Percentiles rank a stretch among this genome's conserved stretches.
These are phyloP conservation scores for Talaromyces islandicus DNA, from an alignment of 2,329 filamentous ascomycete species.

Conservation along the genomic window DNA sequence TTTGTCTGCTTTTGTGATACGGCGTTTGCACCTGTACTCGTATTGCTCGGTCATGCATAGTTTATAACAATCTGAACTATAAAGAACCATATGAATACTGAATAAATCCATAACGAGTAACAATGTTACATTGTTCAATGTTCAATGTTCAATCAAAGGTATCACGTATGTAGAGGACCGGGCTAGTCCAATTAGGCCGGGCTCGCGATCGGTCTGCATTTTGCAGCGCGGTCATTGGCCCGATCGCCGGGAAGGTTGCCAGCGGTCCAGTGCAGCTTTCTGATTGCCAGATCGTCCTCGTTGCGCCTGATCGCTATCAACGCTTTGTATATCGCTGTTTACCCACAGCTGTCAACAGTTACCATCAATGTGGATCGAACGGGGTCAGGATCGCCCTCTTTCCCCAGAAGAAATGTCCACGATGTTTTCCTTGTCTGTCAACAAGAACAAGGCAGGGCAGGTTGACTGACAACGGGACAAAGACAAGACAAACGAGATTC, in stretches of 20 bases:
- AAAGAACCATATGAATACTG: no score
- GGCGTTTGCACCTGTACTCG: not conserved
- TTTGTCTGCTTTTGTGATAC: not conserved
- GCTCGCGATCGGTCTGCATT: not conserved
- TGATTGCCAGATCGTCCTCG: slow-evolving; percentile 7
- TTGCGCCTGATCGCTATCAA: slow-evolving; percentile 5
- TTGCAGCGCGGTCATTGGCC: not conserved
- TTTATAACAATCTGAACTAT: not conserved
- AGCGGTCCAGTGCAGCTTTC: not conserved
- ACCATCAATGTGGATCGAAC: not conserved
- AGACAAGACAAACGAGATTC: not conserved
- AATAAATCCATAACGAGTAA: no score
- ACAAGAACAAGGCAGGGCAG: no score
- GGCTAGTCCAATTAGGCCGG: not conserved
- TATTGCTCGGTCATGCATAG: not conserved
- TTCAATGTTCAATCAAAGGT: no score
- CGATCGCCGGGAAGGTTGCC: slow-evolving; percentile 5
- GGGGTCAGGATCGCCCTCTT: not conserved
- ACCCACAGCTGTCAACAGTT: not conserved
- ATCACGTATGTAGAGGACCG: no score
- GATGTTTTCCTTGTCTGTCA: not conserved
- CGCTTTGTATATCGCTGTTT: not conserved
- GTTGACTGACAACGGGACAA: not conserved
- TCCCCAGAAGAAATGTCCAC: not conserved
- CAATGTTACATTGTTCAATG: no score